Evolutionary conservation across 2,329 filamentous ascomycete species (phyloP).

Genomic region (Pezizomycotina sp.): DNA sequence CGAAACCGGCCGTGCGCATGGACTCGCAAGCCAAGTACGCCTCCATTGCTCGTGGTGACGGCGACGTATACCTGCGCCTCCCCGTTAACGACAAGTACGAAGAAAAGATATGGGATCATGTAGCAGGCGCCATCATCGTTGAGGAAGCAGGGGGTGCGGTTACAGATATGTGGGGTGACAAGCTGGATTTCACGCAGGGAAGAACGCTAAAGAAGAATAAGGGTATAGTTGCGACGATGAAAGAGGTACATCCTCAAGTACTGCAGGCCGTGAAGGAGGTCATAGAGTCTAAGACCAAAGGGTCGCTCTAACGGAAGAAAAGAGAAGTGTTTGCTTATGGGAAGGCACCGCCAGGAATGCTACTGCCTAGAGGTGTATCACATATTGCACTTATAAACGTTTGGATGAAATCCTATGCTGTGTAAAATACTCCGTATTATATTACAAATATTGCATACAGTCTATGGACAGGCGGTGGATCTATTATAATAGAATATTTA

Average conservation of each 20-base stretch:
- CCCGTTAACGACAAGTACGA: slow-evolving; percentile 68
- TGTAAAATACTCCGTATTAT: no score
- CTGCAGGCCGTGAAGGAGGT: slow-evolving; percentile 71
- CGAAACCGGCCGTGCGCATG: slow-evolving; percentile 77
- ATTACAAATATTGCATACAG: no score
- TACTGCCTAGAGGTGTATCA: no score
- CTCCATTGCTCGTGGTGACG: slow-evolving; percentile 81
- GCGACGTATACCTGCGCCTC: slow-evolving; percentile 82
- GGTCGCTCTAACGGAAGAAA: no score
- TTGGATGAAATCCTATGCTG: no score
- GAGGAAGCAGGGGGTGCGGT: slow-evolving; percentile 84
- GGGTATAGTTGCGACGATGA: slow-evolving; percentile 79
- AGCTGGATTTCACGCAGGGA: slow-evolving; percentile 71
- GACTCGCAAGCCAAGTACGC: slow-evolving; percentile 98
- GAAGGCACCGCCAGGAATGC: no score
- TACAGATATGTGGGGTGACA: slow-evolving; percentile 71
- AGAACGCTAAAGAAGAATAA: slow-evolving; percentile 79
- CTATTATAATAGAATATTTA: no score
- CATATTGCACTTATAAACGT: no score
- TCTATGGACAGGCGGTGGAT: no score
- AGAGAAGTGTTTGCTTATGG: no score
- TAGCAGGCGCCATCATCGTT: slow-evolving; percentile 84
- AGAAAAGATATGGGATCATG: slow-evolving; percentile 99
- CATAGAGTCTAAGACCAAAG: no score
- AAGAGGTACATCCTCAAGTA: slow-evolving; percentile 56